Percentiles rank a stretch among this genome's conserved stretches.
Conservation (phyloP, 1,284 basidiomycete species). For the Trichosporon ovoides region DNA sequence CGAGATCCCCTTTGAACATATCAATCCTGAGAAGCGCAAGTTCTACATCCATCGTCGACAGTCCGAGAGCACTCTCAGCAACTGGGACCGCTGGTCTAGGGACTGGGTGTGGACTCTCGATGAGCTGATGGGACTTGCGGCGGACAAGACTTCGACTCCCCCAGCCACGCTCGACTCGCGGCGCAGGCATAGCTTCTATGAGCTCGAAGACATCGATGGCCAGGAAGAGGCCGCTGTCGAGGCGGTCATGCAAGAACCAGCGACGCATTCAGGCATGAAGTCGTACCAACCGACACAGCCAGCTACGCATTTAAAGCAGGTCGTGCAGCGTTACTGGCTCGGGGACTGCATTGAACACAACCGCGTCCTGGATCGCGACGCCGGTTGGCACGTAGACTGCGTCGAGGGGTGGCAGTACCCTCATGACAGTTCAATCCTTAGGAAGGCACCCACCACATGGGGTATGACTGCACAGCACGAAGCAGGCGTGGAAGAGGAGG, state of each 20-base stretch:
- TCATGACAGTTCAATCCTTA: neutral
- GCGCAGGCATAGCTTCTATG: neutral
- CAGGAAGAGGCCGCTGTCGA: neutral
- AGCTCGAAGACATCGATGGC: neutral
- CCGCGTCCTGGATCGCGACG: neutral
- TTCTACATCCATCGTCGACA: neutral
- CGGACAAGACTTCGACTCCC: neutral
- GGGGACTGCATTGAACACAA: neutral
- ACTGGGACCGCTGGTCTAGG: constrained; percentile 1
- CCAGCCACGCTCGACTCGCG: too few species aligned
- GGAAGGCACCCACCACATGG: too few species aligned
- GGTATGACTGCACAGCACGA: too few species aligned
- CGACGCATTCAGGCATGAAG: neutral
- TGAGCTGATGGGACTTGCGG: neutral
- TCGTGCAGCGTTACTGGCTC: neutral
- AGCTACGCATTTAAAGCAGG: neutral
- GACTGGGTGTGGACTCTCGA: neutral
- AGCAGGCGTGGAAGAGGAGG: too few species aligned
- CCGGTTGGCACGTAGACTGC: neutral
- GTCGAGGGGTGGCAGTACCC: constrained; percentile 3
- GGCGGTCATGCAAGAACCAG: neutral
- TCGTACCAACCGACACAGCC: too few species aligned
- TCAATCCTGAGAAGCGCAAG: neutral
- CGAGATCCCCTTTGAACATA: neutral
- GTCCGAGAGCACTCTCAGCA: neutral